Evolutionary conservation across 1,284 basidiomycete species (phyloP).

Genomic region (Puccinia triticina): DNA sequence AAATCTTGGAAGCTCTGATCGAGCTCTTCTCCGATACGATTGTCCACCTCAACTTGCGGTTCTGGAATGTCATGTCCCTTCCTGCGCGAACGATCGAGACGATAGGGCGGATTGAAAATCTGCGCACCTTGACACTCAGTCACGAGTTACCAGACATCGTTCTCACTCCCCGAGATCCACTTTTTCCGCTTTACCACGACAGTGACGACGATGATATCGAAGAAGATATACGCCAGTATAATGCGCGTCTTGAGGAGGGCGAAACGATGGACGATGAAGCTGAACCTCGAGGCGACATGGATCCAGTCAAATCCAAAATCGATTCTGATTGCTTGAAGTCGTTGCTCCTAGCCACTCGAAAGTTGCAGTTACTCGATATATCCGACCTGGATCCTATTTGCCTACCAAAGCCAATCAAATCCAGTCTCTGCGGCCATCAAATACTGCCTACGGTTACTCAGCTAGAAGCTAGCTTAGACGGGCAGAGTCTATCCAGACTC

Average conservation of each 20-base stretch:
- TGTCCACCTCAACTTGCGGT: conserved; percentile 23
- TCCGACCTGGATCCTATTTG: background rate
- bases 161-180: background rate
- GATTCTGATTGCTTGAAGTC: conserved; percentile 19
- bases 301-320: conserved; percentile 14
- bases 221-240: background rate
- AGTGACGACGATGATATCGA: background rate
- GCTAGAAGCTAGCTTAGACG: conserved; percentile 19
- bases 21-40: conserved; percentile 26
- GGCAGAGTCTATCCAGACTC: conserved; percentile 2
- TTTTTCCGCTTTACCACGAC: background rate
- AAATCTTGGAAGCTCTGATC: conserved; percentile 11
- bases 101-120: conserved; percentile 16
- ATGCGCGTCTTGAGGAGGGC: too few species aligned
- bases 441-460: conserved; percentile 1
- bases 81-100: conserved; percentile 1
- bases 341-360: conserved; percentile 18
- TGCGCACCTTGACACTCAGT: conserved; percentile 15
- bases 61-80: conserved; percentile 16
- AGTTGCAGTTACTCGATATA: conserved; percentile 14
- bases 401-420: background rate
- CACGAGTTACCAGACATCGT: conserved; percentile 1
- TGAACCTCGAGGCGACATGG: background rate
- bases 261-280: background rate
- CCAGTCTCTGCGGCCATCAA: background rate